phyloP scores from a whole-genome alignment of 495 filamentous ascomycete genomes.

The Endocarpon pusillum region DNA sequence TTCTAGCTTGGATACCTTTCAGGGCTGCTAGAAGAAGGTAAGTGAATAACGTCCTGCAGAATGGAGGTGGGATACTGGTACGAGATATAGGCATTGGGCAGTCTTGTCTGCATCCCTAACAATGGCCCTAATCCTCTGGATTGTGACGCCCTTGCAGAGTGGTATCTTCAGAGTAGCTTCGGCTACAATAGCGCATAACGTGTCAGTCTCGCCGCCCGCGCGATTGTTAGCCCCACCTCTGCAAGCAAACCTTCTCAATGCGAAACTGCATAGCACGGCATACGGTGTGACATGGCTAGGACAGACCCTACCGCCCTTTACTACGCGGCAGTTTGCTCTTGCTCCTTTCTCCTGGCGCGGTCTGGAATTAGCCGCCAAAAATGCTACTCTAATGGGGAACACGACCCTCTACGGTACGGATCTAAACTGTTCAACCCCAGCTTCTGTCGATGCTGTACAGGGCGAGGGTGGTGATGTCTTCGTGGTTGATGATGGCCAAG shows the following conservation, averaged over 20 bases:
- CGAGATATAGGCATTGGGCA: constrained; percentile 19
- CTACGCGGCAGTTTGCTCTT: constrained; percentile 16
- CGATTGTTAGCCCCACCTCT: constrained; percentile 9
- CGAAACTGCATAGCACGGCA: constrained; percentile 16
- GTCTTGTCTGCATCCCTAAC: constrained; percentile 22
- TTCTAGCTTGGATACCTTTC: constrained; percentile 28
- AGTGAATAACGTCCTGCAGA: neutral
- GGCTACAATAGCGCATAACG: too few relatives aligned
- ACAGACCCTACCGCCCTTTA: constrained; percentile 22
- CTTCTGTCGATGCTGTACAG: too few relatives aligned
- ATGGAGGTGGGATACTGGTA: neutral
- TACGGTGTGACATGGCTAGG: constrained; percentile 21
- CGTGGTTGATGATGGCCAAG: too few relatives aligned
- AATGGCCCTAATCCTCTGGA: constrained; percentile 26
- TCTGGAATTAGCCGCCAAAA: neutral
- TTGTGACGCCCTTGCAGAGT: constrained; percentile 24
- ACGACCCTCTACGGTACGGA: constrained; percentile 18
- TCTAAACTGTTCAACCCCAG: constrained; percentile 16
- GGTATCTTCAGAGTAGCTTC: constrained; percentile 22
- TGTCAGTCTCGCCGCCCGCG: constrained; percentile 6
- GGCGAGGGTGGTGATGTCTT: too few relatives aligned
- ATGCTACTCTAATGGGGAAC: constrained; percentile 14
- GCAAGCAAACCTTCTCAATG: constrained; percentile 11
- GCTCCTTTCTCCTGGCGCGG: constrained; percentile 15
- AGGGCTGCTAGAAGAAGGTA: constrained; percentile 20